Conservation (phyloP, 1,139 yeast species). For the Magnusiomyces starmeri region DNA sequence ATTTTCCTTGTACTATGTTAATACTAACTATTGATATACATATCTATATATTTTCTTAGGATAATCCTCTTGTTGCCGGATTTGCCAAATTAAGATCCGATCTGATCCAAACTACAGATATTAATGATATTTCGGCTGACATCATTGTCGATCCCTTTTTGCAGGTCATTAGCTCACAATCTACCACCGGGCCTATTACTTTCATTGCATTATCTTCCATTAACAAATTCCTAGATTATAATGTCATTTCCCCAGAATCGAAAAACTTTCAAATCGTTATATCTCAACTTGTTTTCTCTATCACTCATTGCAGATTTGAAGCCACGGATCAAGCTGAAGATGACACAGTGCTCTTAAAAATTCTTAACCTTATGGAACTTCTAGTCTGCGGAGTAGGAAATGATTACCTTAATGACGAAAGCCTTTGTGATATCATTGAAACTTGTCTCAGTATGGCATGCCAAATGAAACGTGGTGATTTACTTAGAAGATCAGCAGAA, state of each 20-base stretch:
- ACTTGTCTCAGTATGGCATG: conserved; percentile 90
- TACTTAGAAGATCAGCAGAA: conserved; percentile 83
- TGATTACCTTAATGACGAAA: conserved; percentile 63
- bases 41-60: conserved; percentile 22
- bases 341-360: conserved; percentile 82
- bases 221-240: conserved; percentile 61
- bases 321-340: conserved; percentile 91
- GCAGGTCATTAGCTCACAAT: conserved; percentile 74
- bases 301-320: conserved; percentile 92
- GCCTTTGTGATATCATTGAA: conserved; percentile 81
- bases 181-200: conserved; percentile 83
- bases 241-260: conserved; percentile 42
- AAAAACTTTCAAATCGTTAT: conserved; percentile 44
- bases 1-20: not conserved
- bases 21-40: not conserved
- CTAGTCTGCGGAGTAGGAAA: conserved; percentile 61
- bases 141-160: conserved; percentile 81
- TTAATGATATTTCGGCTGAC: conserved; percentile 58
- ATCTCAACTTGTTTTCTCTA: conserved; percentile 60
- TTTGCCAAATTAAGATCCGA: conserved; percentile 73
- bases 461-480: conserved; percentile 86
- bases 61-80: conserved; percentile 68
- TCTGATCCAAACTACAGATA: conserved; percentile 48
- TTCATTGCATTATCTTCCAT: conserved; percentile 72
- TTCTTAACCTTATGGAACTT: conserved; percentile 64